A percentile compares a stretch with the other conserved stretches of the same genome.
Conservation (phyloP, 2,329 filamentous ascomycete genomes). For the Anisogramma anomala region DNA sequence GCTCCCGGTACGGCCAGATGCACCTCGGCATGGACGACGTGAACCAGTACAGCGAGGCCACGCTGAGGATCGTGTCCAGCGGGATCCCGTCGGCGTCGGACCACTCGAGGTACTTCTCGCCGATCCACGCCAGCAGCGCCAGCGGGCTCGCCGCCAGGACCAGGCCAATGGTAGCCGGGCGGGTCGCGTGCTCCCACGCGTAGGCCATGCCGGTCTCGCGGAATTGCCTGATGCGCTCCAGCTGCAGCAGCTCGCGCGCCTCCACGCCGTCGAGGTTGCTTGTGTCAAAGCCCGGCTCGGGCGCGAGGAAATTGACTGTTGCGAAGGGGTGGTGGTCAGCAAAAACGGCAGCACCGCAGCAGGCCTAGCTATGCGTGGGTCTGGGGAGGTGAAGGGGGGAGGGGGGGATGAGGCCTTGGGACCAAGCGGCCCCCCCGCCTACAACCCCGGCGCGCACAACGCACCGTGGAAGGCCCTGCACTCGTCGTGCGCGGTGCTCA, state of each 20-base stretch:
- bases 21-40: conserved; percentile 35
- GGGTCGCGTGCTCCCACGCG: conserved; percentile 38
- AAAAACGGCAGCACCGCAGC: neutral
- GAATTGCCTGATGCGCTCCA: conserved; percentile 30
- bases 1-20: conserved; percentile 38
- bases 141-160: conserved; percentile 41
- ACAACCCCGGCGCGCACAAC: no score
- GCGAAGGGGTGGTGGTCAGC: neutral
- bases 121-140: conserved; percentile 44
- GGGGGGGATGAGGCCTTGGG: no score
- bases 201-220: conserved; percentile 34
- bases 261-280: conserved; percentile 11
- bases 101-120: conserved; percentile 46
- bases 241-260: conserved; percentile 25
- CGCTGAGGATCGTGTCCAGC: conserved; percentile 34
- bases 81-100: conserved; percentile 25
- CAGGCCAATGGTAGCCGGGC: conserved; percentile 45
- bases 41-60: conserved; percentile 44
- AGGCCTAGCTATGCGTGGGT: no score
- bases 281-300: neutral
- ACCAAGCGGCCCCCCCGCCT: no score
- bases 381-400: no score
- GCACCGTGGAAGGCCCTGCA: conserved; percentile 33
- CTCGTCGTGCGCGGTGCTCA: conserved; percentile 30
- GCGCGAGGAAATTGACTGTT: neutral